Conservation (phyloP, 495 filamentous ascomycete species). For the Trichoderma reesei region DNA sequence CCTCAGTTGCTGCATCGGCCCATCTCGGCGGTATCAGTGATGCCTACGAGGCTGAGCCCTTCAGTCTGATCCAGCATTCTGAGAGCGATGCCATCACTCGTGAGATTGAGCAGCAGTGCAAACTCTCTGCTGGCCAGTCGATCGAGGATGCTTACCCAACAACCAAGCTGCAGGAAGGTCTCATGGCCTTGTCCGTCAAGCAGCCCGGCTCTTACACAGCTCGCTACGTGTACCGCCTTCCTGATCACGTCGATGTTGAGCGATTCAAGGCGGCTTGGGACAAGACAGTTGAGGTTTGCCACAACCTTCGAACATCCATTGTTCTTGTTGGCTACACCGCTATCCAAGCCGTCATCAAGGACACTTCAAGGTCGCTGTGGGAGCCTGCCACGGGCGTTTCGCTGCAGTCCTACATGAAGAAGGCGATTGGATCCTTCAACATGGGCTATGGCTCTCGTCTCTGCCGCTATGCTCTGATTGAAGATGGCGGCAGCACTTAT, state of each 20-base stretch:
- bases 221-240: slow-evolving; percentile 19
- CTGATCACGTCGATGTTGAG: slow-evolving; percentile 25
- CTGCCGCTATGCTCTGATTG: slow-evolving; percentile 18
- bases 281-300: slow-evolving; percentile 40
- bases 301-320: slow-evolving; percentile 63
- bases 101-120: slow-evolving; percentile 5
- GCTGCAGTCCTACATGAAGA: neutral
- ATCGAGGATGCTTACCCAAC: slow-evolving; percentile 42
- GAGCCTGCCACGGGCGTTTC: slow-evolving; percentile 10
- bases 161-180: slow-evolving; percentile 50
- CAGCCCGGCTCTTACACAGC: slow-evolving; percentile 35
- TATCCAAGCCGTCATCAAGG: slow-evolving; percentile 18
- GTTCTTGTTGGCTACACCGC: slow-evolving; percentile 18
- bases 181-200: slow-evolving; percentile 2
- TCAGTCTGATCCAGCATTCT: neutral
- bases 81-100: neutral
- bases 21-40: neutral
- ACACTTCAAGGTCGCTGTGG: slow-evolving; percentile 8
- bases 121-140: neutral
- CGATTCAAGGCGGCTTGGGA: slow-evolving; percentile 42
- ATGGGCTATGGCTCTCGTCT: slow-evolving; percentile 16
- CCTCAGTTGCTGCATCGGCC: neutral
- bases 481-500: slow-evolving; percentile 13
- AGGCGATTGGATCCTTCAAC: neutral
- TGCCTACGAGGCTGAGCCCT: neutral